These are phyloP conservation scores for Nidularia pulvinata DNA, from an alignment of 768 basidiomycete genomes.

Conservation along the genomic window DNA sequence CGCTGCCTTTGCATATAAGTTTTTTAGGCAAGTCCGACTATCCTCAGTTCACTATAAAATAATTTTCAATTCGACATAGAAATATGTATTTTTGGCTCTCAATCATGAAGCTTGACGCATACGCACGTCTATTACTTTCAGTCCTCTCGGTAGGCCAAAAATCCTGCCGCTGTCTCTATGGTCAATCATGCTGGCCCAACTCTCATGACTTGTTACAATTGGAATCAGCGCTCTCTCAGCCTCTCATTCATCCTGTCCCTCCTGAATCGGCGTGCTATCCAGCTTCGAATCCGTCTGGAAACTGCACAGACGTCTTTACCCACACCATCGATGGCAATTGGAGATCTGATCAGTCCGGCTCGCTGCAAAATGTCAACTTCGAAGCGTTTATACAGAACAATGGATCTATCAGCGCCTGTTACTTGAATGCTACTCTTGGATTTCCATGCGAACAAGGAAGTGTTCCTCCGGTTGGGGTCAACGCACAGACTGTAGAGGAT, in stretches of 20 bases:
- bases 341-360: conserved; percentile 37
- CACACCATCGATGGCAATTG: conserved; percentile 30
- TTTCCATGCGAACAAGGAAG: conserved; percentile 41
- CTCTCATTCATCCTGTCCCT: conserved; percentile 37
- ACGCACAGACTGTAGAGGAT: conserved; percentile 32
- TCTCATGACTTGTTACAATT: conserved; percentile 25
- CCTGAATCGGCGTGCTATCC: conserved; percentile 42
- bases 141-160: background rate
- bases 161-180: conserved; percentile 35
- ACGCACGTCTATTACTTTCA: background rate
- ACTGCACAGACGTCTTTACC: conserved; percentile 28
- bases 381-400: conserved; percentile 31
- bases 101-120: background rate
- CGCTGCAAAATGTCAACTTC: conserved; percentile 28
- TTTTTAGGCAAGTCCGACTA: no score
- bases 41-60: no score
- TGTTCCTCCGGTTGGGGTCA: conserved; percentile 36
- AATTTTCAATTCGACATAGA: no score
- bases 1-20: no score
- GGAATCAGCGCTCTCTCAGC: conserved; percentile 35
- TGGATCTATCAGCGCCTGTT: conserved; percentile 51
- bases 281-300: conserved; percentile 23
- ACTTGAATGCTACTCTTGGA: conserved; percentile 38
- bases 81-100: no score
- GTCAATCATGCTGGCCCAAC: conserved; percentile 43